phyloP scores from a whole-genome alignment of 352 stramenopile species.

The Poterioochromonas sp. region DNA sequence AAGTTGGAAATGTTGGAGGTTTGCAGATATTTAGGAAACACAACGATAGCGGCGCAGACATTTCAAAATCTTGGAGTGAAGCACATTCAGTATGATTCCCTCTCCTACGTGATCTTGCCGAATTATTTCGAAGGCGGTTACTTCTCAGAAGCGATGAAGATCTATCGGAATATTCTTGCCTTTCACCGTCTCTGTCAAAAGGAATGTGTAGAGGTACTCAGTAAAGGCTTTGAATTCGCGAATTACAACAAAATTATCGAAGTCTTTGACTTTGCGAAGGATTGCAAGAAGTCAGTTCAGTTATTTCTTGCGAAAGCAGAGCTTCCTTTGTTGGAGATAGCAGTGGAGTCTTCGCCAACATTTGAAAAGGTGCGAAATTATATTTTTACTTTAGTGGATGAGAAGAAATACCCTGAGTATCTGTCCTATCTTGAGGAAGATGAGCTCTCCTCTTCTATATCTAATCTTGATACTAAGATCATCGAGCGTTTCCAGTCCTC shows the following conservation, averaged over 20 bases:
- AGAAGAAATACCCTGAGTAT: too few relatives aligned
- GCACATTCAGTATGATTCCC: slow-evolving; percentile 28
- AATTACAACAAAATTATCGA: slow-evolving; percentile 27
- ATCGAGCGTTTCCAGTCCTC: too few relatives aligned
- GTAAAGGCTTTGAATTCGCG: background rate
- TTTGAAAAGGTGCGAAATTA: too few relatives aligned
- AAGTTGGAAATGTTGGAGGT: slow-evolving; percentile 19
- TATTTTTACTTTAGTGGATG: too few relatives aligned
- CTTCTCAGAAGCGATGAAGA: background rate
- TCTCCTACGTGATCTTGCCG: slow-evolving; percentile 17
- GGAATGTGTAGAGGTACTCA: background rate
- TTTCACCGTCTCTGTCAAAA: background rate
- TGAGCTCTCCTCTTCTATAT: too few relatives aligned
- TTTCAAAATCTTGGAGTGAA: slow-evolving; percentile 24
- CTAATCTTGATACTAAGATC: too few relatives aligned
- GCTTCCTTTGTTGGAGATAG: background rate
- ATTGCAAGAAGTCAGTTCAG: background rate
- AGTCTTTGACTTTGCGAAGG: background rate
- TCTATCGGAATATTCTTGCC: background rate
- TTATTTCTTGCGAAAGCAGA: background rate
- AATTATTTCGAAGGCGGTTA: background rate
- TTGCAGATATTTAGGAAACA: background rate
- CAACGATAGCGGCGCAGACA: background rate
- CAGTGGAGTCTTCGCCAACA: too few relatives aligned
- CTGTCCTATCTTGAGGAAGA: too few relatives aligned